phyloP scores from a whole-genome alignment of 163 green algal genomes.

The Scenedesmus sp. region DNA sequence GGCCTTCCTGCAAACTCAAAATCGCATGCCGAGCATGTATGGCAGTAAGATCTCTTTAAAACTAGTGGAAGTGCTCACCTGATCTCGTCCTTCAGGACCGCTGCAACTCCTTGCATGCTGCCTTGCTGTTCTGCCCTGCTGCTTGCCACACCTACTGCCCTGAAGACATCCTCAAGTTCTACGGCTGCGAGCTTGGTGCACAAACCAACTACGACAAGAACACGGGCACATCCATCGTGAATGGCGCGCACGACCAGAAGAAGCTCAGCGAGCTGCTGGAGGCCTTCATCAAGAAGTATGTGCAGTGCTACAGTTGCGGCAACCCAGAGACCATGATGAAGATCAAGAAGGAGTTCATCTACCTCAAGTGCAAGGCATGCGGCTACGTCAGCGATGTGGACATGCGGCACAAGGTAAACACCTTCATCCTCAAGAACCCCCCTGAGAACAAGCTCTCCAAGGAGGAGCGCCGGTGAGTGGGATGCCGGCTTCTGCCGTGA shows the following conservation, averaged over 20 bases:
- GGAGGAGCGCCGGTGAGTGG: constrained; percentile 88
- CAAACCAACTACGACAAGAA: constrained; percentile 98
- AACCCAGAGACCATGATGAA: constrained; percentile 98
- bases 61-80: no score
- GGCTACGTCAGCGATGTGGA: constrained; percentile 91
- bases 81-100: no score
- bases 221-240: constrained; percentile 96
- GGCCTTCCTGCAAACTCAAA: neutral
- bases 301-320: constrained; percentile 98
- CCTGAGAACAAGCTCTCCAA: constrained; percentile 95
- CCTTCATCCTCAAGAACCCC: constrained; percentile 99
- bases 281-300: constrained; percentile 97
- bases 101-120: neutral
- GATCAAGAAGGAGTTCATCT: constrained; percentile 91
- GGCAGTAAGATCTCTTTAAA: no score
- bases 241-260: constrained; percentile 86
- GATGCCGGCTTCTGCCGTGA: neutral
- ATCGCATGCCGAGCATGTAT: neutral
- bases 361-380: constrained; percentile 97
- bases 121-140: neutral
- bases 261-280: constrained; percentile 95
- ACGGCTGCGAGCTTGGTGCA: constrained; percentile 97
- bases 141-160: neutral
- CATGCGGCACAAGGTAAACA: constrained; percentile 96
- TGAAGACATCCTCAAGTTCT: constrained; percentile 97